phyloP scores from a whole-genome alignment of 2,329 filamentous ascomycete genomes.

The Aspergillus sp. region DNA sequence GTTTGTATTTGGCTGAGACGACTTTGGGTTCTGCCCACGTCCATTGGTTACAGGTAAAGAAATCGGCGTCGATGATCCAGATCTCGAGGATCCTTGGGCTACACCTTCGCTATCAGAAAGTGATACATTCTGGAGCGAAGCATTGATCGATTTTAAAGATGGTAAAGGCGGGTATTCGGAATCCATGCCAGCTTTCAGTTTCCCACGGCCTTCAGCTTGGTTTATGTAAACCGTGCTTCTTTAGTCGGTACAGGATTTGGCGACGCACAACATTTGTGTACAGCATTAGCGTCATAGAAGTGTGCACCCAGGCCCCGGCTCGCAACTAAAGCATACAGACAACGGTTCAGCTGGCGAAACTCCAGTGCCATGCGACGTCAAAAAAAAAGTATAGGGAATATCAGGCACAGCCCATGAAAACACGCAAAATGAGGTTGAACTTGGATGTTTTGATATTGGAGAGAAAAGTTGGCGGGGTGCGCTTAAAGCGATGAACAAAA shows the following conservation, averaged over 20 bases:
- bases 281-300: neutral
- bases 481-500: too few species aligned
- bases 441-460: too few species aligned
- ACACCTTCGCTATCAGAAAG: neutral
- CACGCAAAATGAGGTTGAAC: too few species aligned
- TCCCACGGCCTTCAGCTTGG: neutral
- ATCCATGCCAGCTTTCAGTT: slow-evolving; percentile 13
- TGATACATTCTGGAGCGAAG: slow-evolving; percentile 8
- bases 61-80: neutral
- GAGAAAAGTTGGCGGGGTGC: too few species aligned
- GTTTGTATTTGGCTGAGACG: neutral
- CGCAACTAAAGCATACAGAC: neutral
- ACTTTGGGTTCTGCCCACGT: neutral
- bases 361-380: too few species aligned
- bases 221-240: neutral
- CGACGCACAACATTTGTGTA: neutral
- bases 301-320: neutral
- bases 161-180: slow-evolving; percentile 26
- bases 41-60: neutral
- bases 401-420: too few species aligned
- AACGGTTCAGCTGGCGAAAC: too few species aligned
- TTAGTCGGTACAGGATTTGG: neutral
- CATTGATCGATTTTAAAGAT: neutral
- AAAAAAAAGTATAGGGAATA: too few species aligned
- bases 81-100: neutral